Base-by-base conservation (phyloP, 2,329 filamentous ascomycete genomes). In the Nigrospora oryzae region DNA sequence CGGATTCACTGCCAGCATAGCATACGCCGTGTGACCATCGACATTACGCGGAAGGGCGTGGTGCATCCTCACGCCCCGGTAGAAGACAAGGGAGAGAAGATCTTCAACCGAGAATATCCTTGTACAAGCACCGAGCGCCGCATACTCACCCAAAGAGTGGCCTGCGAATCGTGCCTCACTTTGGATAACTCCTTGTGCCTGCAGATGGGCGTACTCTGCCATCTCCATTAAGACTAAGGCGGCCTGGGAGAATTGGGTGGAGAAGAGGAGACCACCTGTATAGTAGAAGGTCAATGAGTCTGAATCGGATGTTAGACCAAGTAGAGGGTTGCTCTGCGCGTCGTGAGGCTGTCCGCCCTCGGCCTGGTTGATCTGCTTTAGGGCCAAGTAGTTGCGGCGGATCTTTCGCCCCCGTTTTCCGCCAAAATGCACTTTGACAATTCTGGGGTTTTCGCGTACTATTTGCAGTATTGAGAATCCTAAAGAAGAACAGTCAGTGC, bases 61-160 rank as follows among this genome's bases (percentile, higher is more conserved):
- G 69, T 97, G 93, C 93, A 98, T 98, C 17, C 93, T 97, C 59
- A 98, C 74, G 60, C 93, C 93, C 65, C 93, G 89, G 73, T 98
- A 98, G 78, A 98, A 98, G 44, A 98, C 93, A 39, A 98, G 91
- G 0, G 93, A 96, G 2, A 98, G 91, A 65, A 98, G 75, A 55
- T 85, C 91, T 74, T 98, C 93, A 59, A 98, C 97, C n/a, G 93
- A 91, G 88, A 98, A 95, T 62, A 98, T 91, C 61, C 98, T 90
- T 11, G 93, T 91, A 49, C 98, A 77, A 13, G 93, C 91, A 51
- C 93, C 93, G 50, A 98, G 82, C 11, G 93, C 93, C 50, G 90
- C 96, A 74, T 98, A 98, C 71, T 98, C 93, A 67, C 93, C 93
- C 19, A 98, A 81, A 1, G 93, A 98, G 74, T 98, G 93, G 53